A percentile compares a stretch with the other conserved stretches of the same genome.
These are phyloP conservation scores for Cornus kousa DNA, from an alignment of 148 eudicot genomes.

Conservation along the genomic window DNA sequence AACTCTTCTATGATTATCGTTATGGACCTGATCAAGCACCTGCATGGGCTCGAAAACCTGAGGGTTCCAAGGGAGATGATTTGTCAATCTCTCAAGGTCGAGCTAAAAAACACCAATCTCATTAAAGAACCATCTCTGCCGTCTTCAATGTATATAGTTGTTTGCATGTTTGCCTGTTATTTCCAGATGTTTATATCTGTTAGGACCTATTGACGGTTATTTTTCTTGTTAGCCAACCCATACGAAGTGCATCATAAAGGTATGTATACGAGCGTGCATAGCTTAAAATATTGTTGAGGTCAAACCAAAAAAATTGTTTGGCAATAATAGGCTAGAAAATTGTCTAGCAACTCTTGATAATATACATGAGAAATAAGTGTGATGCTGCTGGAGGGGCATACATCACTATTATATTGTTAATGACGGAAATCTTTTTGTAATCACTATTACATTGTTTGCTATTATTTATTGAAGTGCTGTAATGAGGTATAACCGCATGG, in stretches of 20 bases:
- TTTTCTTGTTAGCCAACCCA: neutral
- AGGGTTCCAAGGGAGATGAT: slow-evolving; percentile 58
- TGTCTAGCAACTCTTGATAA: neutral
- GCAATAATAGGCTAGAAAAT: slow-evolving; percentile 12
- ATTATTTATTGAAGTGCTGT: neutral
- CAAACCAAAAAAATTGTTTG: slow-evolving; percentile 1
- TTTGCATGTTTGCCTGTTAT: neutral
- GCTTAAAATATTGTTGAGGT: slow-evolving; percentile 3
- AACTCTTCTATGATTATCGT: slow-evolving; percentile 84
- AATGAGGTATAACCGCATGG: too few relatives aligned
- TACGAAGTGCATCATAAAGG: neutral
- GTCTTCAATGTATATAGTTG: neutral
- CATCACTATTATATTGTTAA: neutral
- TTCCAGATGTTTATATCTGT: neutral
- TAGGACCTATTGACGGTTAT: neutral
- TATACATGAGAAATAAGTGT: neutral
- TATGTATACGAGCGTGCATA: neutral
- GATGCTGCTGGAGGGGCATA: neutral
- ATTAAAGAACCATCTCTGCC: slow-evolving; percentile 19
- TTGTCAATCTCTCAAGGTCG: slow-evolving; percentile 50
- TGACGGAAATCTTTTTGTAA: neutral
- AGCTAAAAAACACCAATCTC: slow-evolving; percentile 83
- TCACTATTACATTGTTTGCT: neutral
- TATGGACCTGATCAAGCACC: slow-evolving; percentile 83
- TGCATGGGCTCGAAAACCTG: slow-evolving; percentile 80